A percentile compares a stretch with the other conserved stretches of the same genome.
phyloP scores from a whole-genome alignment of 257 asterid genomes.

The Buddleja alternifolia region DNA sequence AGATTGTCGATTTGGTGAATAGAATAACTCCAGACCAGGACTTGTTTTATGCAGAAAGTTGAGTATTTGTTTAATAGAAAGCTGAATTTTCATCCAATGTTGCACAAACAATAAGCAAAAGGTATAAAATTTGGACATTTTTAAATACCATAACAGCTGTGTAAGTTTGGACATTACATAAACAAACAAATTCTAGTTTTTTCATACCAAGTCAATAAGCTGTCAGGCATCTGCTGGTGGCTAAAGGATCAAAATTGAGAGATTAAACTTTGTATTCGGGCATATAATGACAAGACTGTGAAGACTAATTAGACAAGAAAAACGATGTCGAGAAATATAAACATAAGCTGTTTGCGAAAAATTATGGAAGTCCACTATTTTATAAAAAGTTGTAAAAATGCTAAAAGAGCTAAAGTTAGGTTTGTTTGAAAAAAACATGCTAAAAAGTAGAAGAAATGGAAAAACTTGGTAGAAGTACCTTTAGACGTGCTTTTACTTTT shows the following conservation, averaged over 20 bases:
- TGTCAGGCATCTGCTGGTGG: conserved; percentile 7
- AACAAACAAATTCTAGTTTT: conserved; percentile 23
- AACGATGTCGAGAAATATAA: conserved; percentile 3
- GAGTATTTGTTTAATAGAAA: not conserved
- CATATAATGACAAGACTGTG: conserved; percentile 15
- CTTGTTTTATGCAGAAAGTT: conserved; percentile 10
- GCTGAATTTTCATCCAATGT: not conserved
- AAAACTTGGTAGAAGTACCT: too few relatives aligned
- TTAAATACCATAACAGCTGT: conserved; percentile 42
- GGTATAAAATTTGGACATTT: conserved; percentile 30
- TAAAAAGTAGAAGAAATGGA: too few relatives aligned
- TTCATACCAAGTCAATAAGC: not conserved
- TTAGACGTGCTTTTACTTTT: too few relatives aligned
- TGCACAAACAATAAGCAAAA: conserved; percentile 20
- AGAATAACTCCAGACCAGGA: conserved; percentile 12
- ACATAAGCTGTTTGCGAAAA: too few relatives aligned
- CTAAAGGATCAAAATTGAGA: not conserved
- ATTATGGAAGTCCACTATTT: too few relatives aligned
- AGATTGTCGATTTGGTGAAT: not conserved
- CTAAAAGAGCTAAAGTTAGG: too few relatives aligned
- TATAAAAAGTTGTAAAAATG: too few relatives aligned
- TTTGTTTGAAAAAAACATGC: too few relatives aligned
- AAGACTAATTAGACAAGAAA: conserved; percentile 2
- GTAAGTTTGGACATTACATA: conserved; percentile 36
- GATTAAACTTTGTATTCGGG: conserved; percentile 28